phyloP scores from a whole-genome alignment of 345 rosid species.

The Microcos paniculata region DNA sequence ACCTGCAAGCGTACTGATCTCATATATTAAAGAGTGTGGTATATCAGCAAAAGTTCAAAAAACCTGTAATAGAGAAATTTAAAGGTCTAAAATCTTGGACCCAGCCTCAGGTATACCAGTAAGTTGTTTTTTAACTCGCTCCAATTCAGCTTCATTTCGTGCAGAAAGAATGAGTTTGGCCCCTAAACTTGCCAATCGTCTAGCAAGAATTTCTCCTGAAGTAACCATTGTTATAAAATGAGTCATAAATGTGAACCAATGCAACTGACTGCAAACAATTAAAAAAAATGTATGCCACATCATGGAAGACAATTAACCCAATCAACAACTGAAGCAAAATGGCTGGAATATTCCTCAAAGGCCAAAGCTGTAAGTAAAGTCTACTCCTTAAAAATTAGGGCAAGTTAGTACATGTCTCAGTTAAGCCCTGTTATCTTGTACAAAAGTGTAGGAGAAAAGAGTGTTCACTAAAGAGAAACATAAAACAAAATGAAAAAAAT shows the following conservation, averaged over 20 bases:
- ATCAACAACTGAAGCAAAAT: neutral
- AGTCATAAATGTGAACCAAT: neutral
- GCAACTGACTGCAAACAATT: neutral
- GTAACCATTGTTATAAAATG: slow-evolving; percentile 12
- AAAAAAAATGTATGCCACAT: neutral
- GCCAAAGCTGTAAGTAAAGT: neutral
- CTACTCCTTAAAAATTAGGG: neutral
- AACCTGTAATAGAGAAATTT: neutral
- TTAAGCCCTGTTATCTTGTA: neutral
- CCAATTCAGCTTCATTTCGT: slow-evolving; percentile 68
- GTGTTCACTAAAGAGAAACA: neutral
- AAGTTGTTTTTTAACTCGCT: slow-evolving; percentile 73
- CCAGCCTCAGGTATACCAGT: slow-evolving; percentile 40
- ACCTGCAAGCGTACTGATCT: slow-evolving; percentile 42
- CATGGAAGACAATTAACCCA: neutral
- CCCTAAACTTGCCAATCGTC: slow-evolving; percentile 76
- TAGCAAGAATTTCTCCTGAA: slow-evolving; percentile 84
- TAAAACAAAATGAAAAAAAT: neutral
- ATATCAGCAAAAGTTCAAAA: neutral
- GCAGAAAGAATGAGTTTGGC: slow-evolving; percentile 95
- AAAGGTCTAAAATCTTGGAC: neutral
- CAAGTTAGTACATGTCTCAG: neutral
- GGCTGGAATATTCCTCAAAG: neutral
- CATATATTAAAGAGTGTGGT: neutral
- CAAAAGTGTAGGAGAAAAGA: neutral